A percentile compares a stretch with the other conserved stretches of the same genome.
Conservation (phyloP, 2,329 filamentous ascomycete species). For the Neoascochyta sp. region DNA sequence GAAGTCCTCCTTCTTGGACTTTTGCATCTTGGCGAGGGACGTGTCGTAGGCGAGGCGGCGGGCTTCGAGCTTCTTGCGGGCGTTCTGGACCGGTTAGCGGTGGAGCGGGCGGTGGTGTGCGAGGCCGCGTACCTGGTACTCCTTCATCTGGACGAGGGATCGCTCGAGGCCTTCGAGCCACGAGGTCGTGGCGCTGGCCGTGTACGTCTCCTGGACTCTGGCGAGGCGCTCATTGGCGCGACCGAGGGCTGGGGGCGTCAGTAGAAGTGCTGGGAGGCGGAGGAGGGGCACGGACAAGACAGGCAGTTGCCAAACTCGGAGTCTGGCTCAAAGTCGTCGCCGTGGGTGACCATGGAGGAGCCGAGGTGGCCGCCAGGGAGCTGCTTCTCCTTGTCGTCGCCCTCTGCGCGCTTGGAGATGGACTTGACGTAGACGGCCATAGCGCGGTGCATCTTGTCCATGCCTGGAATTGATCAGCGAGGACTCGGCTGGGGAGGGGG, state of each 20-base stretch:
- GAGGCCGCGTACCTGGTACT: constrained; percentile 79
- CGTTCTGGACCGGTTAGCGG: constrained; percentile 49
- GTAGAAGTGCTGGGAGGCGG: constrained; percentile 3
- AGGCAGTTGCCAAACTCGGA: constrained; percentile 90
- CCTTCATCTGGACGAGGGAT: constrained; percentile 91
- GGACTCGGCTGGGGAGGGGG: no score
- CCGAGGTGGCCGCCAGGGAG: constrained; percentile 76
- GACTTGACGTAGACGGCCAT: constrained; percentile 87
- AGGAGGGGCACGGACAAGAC: constrained; percentile 52
- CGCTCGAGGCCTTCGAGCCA: constrained; percentile 93
- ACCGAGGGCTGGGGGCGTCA: constrained; percentile 59
- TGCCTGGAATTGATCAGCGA: constrained; percentile 54
- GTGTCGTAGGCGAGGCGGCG: constrained; percentile 88
- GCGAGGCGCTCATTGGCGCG: constrained; percentile 85
- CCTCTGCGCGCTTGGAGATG: constrained; percentile 76
- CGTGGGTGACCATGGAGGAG: constrained; percentile 79
- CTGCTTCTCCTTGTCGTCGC: constrained; percentile 83
- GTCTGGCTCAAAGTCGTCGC: constrained; percentile 86
- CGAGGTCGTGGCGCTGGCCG: constrained; percentile 69
- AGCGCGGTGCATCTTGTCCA: constrained; percentile 83
- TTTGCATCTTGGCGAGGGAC: constrained; percentile 84
- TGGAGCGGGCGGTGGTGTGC: background rate
- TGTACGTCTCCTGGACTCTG: constrained; percentile 78
- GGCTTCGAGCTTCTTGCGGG: constrained; percentile 91
- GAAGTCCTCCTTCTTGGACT: constrained; percentile 91